A percentile compares a stretch with the other conserved stretches of the same genome.
Evolutionary conservation across 139 green algal genomes (phyloP).

Genomic region (Chlamydomonas eustigma): DNA sequence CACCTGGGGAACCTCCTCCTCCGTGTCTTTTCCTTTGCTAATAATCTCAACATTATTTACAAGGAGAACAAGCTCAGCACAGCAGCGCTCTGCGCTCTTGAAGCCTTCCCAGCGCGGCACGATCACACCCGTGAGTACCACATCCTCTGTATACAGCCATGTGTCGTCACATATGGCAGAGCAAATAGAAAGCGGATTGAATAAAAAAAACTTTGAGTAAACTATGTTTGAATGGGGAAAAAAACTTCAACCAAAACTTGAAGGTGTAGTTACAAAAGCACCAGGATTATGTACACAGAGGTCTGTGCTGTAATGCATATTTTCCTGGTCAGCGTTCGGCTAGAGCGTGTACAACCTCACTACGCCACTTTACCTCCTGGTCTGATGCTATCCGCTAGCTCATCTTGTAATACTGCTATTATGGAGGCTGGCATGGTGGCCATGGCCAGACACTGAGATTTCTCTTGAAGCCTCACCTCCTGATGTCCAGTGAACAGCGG

Average conservation of each 20-base stretch:
- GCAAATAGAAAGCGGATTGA: too few species aligned
- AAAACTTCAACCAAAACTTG: too few species aligned
- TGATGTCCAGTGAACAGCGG: conserved; percentile 29
- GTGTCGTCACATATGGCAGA: too few species aligned
- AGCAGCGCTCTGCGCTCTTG: conserved; percentile 53
- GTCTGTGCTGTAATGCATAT: too few species aligned
- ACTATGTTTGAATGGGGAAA: too few species aligned
- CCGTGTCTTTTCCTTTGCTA: conserved; percentile 14
- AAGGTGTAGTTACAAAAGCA: too few species aligned
- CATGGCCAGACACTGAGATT: conserved; percentile 46
- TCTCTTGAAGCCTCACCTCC: conserved; percentile 38
- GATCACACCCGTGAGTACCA: conserved; percentile 79
- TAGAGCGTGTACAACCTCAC: too few species aligned
- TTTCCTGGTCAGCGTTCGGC: too few species aligned
- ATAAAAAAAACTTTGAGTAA: too few species aligned
- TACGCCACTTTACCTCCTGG: conserved; percentile 54
- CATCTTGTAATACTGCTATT: conserved; percentile 70
- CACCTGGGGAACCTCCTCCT: conserved; percentile 17
- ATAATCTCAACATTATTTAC: conserved; percentile 33
- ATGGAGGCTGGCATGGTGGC: conserved; percentile 59
- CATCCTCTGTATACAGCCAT: conserved; percentile 51
- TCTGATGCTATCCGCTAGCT: conserved; percentile 72
- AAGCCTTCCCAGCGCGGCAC: conserved; percentile 48
- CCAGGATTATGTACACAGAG: too few species aligned
- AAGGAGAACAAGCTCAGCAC: conserved; percentile 60